phyloP scores from a whole-genome alignment of 1,284 basidiomycete genomes.

The Malassezia globosa region DNA sequence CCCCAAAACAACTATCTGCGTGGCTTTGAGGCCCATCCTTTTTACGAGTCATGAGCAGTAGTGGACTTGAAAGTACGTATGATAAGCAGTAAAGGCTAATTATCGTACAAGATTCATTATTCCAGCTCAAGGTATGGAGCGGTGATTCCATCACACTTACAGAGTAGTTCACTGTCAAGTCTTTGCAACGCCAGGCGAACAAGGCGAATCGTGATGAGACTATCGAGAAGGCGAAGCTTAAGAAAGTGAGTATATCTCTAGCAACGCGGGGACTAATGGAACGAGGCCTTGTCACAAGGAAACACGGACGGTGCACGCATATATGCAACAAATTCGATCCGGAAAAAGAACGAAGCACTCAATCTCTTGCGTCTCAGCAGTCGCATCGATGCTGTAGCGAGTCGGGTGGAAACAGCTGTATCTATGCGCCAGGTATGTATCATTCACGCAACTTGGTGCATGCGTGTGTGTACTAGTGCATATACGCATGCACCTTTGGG shows the following conservation, averaged over 20 bases:
- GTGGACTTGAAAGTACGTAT: slow-evolving; percentile 30
- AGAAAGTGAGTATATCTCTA: slow-evolving; percentile 26
- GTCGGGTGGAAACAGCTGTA: slow-evolving; percentile 95
- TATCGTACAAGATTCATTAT: slow-evolving; percentile 35
- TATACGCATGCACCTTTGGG: no score
- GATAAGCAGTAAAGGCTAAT: no score
- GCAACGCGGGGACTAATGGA: no score
- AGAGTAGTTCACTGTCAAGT: slow-evolving; percentile 42
- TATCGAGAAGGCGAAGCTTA: slow-evolving; percentile 43
- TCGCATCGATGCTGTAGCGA: slow-evolving; percentile 88
- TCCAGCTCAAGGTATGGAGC: slow-evolving; percentile 38
- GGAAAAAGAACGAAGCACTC: slow-evolving; percentile 90
- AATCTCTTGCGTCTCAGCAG: slow-evolving; percentile 52
- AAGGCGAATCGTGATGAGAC: slow-evolving; percentile 44
- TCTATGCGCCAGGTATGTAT: slow-evolving; percentile 64
- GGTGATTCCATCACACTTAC: background rate
- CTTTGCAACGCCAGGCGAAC: slow-evolving; percentile 42
- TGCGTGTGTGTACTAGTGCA: no score
- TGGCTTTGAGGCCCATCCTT: no score
- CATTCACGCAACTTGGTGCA: no score
- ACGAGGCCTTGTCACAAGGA: slow-evolving; percentile 93
- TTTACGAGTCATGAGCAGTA: no score
- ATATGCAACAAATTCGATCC: slow-evolving; percentile 94
- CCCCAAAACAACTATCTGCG: no score
- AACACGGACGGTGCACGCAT: slow-evolving; percentile 97